These are phyloP conservation scores for Teratosphaeria pseudoeucalypti DNA, from an alignment of 2,329 filamentous ascomycete species.

Conservation along the genomic window DNA sequence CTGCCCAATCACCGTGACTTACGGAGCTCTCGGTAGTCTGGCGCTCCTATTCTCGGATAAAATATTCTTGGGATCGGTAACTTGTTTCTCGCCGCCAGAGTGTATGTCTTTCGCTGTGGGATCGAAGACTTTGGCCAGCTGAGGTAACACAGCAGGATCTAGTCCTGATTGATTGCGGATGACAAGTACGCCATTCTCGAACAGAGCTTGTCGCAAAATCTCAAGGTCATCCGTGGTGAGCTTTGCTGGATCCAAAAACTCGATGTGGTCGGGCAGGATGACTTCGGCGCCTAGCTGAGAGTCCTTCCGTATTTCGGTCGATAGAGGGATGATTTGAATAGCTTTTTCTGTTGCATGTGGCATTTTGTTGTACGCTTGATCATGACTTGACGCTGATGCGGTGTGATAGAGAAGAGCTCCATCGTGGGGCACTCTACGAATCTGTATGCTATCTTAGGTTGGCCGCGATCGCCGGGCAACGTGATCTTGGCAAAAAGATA, in stretches of 20 bases:
- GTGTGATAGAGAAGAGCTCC: background rate
- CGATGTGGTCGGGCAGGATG: background rate
- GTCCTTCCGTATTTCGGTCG: background rate
- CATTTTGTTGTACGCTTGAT: background rate
- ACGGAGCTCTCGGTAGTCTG: constrained; percentile 7
- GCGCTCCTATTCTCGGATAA: background rate
- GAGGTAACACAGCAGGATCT: constrained; percentile 6
- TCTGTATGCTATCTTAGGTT: background rate
- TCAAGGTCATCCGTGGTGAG: background rate
- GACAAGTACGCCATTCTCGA: constrained; percentile 12
- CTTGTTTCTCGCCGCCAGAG: constrained; percentile 12
- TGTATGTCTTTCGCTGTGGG: constrained; percentile 9
- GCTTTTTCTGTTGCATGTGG: background rate
- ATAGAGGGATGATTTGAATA: background rate
- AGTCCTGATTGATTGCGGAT: constrained; percentile 11
- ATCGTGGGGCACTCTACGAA: background rate
- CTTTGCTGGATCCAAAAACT: background rate
- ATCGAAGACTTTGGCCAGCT: constrained; percentile 13
- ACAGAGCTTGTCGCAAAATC: constrained; percentile 9
- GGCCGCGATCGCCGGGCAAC: constrained; percentile 7
- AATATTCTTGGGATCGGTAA: constrained; percentile 7
- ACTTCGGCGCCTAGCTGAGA: background rate
- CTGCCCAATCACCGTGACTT: constrained; percentile 14
- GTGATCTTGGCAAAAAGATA: constrained; percentile 5
- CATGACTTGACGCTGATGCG: background rate